Evolutionary conservation across 179 eudicot species (phyloP), one percentile per base, ranked within the genome.

Genomic region (Pouteria campechiana): DNA sequence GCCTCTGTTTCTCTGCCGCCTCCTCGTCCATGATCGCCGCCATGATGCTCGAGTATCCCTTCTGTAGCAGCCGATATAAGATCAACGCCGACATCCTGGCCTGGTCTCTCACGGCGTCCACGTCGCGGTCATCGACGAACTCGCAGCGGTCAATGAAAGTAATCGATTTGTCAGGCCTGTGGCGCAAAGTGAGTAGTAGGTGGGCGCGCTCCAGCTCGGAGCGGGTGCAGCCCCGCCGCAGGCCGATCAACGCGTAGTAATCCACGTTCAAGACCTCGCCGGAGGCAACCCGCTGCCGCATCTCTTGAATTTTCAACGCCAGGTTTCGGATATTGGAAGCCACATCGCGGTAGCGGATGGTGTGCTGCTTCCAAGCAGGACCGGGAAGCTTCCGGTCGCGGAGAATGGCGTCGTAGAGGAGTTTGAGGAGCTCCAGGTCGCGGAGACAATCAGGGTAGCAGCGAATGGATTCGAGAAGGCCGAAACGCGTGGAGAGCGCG

Each of bases 141-240:
- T 90, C 87, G 18, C 96, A 86, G 34, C 90, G 61, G 32, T 86
- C 98, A 1, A 90, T 55, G 15, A 90, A 90, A 12, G 63, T 55
- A 8, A 65, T 63, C 5, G 87, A 64, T 39, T 74, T 82, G 40
- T 90, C 98, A 0, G 98, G 98, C 48, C 86, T 90, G 48, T 90
- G 96, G 38, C 78, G 69, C 17, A 90, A 18, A n/a, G 66, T 75
- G 22, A 90, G 66, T 32, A 90, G 40, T 46, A 90, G 63, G 67
- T 90, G 94, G 4, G 98, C 87, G 48, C 98, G 68, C 55, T 86
- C 90, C 22, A 90, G 46, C 28, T 90, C 98, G 0, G 96, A 82
- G 44, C 90, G 60, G 0, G 96, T 76, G 49, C 96, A 90, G 0
- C 85, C 96, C 15, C 80, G 46, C 34, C 85, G 57, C 39, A 90